phyloP scores from a whole-genome alignment of 805 yeast genomes.

The Wickerhamiella australiensis region DNA sequence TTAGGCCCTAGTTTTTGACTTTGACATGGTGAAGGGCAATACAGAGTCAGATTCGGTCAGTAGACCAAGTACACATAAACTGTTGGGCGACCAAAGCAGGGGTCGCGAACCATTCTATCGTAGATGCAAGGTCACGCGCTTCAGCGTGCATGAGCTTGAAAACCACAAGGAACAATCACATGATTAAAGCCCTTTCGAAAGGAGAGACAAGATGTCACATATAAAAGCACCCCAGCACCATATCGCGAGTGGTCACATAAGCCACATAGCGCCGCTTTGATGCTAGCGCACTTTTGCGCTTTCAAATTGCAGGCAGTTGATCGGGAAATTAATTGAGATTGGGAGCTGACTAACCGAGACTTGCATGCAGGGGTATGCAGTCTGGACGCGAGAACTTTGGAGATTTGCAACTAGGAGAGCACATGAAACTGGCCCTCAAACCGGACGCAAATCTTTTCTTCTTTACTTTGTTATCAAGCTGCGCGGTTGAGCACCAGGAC shows the following conservation, averaged over 20 bases:
- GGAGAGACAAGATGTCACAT: no score
- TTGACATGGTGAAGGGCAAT: not conserved
- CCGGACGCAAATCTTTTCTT: not conserved
- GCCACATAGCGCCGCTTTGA: no score
- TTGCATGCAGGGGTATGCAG: constrained; percentile 8
- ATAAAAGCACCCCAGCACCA: no score
- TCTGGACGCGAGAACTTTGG: not conserved
- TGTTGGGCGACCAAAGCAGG: not conserved
- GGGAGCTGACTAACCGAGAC: not conserved
- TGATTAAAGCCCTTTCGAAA: no score
- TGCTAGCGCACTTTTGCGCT: no score
- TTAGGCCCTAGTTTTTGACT: not conserved
- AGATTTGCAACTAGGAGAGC: not conserved
- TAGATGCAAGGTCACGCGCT: not conserved
- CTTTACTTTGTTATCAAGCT: not conserved
- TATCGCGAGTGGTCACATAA: no score
- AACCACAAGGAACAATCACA: not conserved
- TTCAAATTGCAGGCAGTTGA: not conserved
- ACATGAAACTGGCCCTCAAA: not conserved
- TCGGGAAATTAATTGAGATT: not conserved
- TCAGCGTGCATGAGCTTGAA: not conserved
- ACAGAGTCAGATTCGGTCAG: not conserved
- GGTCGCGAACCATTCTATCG: not conserved
- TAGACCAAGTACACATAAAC: not conserved
- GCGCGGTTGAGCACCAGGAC: not conserved